These are phyloP conservation scores for Babesia sp. DNA, from an alignment of 169 alveolate species.

Conservation along the genomic window DNA sequence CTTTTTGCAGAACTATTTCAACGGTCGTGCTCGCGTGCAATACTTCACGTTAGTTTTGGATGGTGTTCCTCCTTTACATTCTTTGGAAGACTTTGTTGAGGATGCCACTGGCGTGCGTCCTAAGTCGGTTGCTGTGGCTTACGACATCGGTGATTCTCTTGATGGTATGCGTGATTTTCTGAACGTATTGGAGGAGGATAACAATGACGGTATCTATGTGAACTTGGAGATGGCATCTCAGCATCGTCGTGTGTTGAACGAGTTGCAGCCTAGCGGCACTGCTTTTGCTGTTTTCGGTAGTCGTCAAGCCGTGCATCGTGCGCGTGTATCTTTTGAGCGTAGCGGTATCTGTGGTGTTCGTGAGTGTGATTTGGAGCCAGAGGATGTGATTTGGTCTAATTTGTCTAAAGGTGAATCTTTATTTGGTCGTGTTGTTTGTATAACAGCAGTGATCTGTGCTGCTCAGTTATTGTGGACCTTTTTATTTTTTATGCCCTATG, in stretches of 20 bases:
- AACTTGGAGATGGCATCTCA: conserved; percentile 39
- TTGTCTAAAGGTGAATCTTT: conserved; percentile 16
- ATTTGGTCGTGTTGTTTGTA: conserved; percentile 8
- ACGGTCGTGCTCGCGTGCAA: conserved; percentile 23
- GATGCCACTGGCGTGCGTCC: conserved; percentile 33
- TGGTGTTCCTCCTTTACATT: conserved; percentile 28
- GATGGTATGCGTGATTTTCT: conserved; percentile 34
- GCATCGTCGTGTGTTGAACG: conserved; percentile 2
- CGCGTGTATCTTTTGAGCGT: conserved; percentile 1
- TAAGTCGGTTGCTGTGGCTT: conserved; percentile 42
- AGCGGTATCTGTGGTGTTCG: conserved; percentile 31
- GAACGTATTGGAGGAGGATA: conserved; percentile 4
- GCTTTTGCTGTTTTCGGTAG: conserved; percentile 43
- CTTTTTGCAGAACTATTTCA: conserved; percentile 14
- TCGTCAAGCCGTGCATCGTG: conserved; percentile 9
- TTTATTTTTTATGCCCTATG: conserved; percentile 73
- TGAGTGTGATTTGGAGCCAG: conserved; percentile 70
- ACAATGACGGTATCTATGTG: conserved; percentile 19
- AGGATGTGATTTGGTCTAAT: conserved; percentile 69
- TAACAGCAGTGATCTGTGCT: conserved; percentile 23
- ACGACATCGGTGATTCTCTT: conserved; percentile 15
- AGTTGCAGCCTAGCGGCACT: conserved; percentile 39
- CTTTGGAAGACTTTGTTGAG: conserved; percentile 41
- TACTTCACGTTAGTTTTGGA: conserved; percentile 45
- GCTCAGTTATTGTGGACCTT: conserved; percentile 60